phyloP scores from a whole-genome alignment of 2,329 filamentous ascomycete genomes.

The Periconia macrospinosa region DNA sequence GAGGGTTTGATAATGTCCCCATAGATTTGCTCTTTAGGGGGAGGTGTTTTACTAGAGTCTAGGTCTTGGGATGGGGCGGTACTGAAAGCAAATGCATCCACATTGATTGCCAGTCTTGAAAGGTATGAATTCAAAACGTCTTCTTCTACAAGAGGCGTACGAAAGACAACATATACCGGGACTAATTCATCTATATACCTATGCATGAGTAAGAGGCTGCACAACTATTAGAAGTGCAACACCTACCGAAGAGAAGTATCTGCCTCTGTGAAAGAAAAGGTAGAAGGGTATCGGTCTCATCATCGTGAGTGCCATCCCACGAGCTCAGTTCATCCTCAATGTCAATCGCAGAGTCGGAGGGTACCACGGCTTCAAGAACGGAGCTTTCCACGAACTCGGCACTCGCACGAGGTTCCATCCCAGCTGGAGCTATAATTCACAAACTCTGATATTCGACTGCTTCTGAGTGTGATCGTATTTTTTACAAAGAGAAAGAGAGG shows the following conservation, averaged over 20 bases:
- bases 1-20: constrained; percentile 42
- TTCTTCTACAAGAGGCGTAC: constrained; percentile 63
- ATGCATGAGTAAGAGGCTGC: constrained; percentile 53
- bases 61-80: constrained; percentile 49
- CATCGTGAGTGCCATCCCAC: constrained; percentile 49
- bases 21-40: constrained; percentile 61
- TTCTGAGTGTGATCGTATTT: too few relatives aligned
- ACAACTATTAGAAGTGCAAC: constrained; percentile 15
- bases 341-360: constrained; percentile 38
- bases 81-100: constrained; percentile 66
- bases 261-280: constrained; percentile 65
- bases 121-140: constrained; percentile 61
- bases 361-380: constrained; percentile 43
- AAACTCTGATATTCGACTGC: neutral
- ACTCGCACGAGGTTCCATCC: constrained; percentile 29
- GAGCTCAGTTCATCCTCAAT: constrained; percentile 44
- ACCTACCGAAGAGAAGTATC: constrained; percentile 72
- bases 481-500: too few relatives aligned
- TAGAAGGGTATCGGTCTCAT: constrained; percentile 51
- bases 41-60: constrained; percentile 36
- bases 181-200: constrained; percentile 71
- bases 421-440: neutral
- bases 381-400: constrained; percentile 44
- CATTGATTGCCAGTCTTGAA: constrained; percentile 63
- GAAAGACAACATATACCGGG: constrained; percentile 68